These are phyloP conservation scores for Termitomyces sp. DNA, from an alignment of 768 basidiomycete species.

Conservation along the genomic window DNA sequence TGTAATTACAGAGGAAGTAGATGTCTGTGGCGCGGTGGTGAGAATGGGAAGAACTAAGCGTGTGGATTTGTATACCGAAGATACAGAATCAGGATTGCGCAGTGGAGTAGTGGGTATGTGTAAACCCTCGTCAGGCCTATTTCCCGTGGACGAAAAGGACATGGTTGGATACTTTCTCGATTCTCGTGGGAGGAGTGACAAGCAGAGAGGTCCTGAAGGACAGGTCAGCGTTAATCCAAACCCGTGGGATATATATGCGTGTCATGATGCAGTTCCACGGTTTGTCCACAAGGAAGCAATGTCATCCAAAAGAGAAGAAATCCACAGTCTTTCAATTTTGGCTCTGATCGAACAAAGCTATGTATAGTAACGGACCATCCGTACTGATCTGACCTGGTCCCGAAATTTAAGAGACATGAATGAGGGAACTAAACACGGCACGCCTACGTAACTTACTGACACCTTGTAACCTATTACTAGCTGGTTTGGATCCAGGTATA, in stretches of 20 bases:
- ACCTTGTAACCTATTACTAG: too few relatives aligned
- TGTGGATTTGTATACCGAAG: neutral
- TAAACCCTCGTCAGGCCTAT: neutral
- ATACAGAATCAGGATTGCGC: neutral
- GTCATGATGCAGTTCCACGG: neutral
- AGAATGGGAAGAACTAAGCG: neutral
- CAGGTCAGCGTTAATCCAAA: neutral
- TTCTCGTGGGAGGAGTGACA: neutral
- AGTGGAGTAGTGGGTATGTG: neutral
- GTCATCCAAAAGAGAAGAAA: neutral
- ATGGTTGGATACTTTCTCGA: neutral
- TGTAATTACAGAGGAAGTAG: neutral
- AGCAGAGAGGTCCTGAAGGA: neutral
- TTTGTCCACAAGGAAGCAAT: neutral
- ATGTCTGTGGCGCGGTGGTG: neutral
- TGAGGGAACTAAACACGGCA: neutral
- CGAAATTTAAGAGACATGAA: neutral
- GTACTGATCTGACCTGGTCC: neutral
- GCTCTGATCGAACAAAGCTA: neutral
- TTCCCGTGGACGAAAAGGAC: neutral
- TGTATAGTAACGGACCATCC: neutral
- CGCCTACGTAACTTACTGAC: neutral
- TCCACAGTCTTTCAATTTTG: neutral
- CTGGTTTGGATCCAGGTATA: neutral
- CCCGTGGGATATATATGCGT: neutral